Evolutionary conservation across 352 stramenopile species (phyloP), one percentile per base, ranked within the genome.

Genomic region (Phytophthora vignae): DNA sequence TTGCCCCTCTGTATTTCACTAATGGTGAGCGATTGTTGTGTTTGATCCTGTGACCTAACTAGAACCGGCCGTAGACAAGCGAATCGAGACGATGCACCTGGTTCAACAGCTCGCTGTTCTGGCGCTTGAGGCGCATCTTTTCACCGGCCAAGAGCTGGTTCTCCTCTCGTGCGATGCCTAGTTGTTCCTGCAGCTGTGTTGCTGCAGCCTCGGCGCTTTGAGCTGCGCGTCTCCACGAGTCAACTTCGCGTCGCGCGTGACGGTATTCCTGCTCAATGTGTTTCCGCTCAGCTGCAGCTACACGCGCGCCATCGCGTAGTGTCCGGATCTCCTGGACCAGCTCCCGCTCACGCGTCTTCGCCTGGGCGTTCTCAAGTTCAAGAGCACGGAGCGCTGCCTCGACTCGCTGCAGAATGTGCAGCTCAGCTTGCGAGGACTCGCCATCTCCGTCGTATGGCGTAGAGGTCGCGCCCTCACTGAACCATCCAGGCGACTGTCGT

Each of bases 31-130:
- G 60, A 15, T 68, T 67, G 44, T 31, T 72, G 42, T 40, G 53
- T 38, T 36, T 56, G 4, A 56, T 10, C 55, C 21, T 60, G 11
- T 63, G 38, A n/a, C n/a, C n/a, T n/a, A 46, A n/a, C 53, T 79
- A 92, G 73, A 95, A 93, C 2, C 85, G 84, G 1, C 85, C 85
- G 62, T 94, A 93, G 46, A 94, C 85, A 25, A 94, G 77, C 15
- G 84, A 88, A 59, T 94, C 86, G 40, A 93, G 81, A 4, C 88
- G 85, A 69, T 91, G 84, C 9, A 95, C 86, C 19, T 94, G 86
- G 4, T 84, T 81, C 4, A 87, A 62, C 4, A 95, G 69, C 67
- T 95, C 85, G 55, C 79, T 81, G 76, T 95, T 95, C 53, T 92
- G 85, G 12, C 82, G 80, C 69, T 90, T 82, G 29, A 95, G 78